Base-by-base conservation (phyloP, 495 filamentous ascomycete species). In the Acidiella bohemica region DNA sequence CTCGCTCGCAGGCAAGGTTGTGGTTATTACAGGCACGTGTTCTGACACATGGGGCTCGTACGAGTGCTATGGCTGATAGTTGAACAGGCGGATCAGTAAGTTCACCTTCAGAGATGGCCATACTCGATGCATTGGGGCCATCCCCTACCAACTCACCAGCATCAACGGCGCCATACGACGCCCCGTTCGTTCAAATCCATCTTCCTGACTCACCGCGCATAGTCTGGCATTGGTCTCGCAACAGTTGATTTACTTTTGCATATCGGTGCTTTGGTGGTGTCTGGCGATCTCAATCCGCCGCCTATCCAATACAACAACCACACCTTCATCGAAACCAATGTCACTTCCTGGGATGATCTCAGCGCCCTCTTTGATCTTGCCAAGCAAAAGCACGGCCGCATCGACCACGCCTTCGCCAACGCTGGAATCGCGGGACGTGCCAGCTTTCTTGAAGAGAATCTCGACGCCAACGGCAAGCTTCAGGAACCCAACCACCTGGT, bases 351-450 rank as follows among this genome's bases (percentile, higher is more conserved):
- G 50, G 1, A 7, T 1, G 47, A 49, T 7, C 49, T 60, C 3
- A n/a, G 25, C 3, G 21, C 36, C 11, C 34, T 56, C 9, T 60
- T 57, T 29, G 47, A 58, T 12, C 33, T 13, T 5, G 46, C 47
- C 2, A 54, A 54, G 20, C 38, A 56, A 10, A 22, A 19, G 1
- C 43, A 44, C 20, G 53, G 53, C 2, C 44, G 49, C 5, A 41
- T 60, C 18, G 53, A 60, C 45, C 57, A 58, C 36, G 57, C 56
- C 32, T 58, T 53, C 32, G 53, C 57, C 5, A 60, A 60, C 32
- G 57, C 57, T 9, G 57, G 57, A 1, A 53, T 60, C 24, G 50
- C 54, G 5, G 53, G 55, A 24, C 41, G 53, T 5, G 45, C 46
- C 9, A 46, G 54, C 28, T 60, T 56, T 36, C 46, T 58, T 37